Conservation (phyloP, 1,284 basidiomycete genomes). For the Hemileia vastatrix region DNA sequence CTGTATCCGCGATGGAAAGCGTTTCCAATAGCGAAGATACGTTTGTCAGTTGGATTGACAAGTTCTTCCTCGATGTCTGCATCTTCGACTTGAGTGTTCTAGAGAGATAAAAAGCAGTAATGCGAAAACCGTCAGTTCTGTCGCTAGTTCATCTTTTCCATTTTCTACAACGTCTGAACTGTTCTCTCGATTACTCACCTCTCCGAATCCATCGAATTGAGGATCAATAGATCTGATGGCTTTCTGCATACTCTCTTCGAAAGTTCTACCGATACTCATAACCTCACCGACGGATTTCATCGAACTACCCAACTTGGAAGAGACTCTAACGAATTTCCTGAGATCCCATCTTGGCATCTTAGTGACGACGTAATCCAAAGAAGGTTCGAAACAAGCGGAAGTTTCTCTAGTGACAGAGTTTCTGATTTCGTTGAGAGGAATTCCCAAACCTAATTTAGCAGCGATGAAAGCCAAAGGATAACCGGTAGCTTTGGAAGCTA, state of each 20-base stretch:
- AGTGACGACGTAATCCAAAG: conserved; percentile 90
- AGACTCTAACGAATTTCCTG: conserved; percentile 91
- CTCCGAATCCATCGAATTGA: conserved; percentile 80
- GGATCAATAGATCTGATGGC: conserved; percentile 94
- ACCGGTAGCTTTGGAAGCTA: conserved; percentile 97
- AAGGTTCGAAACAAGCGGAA: conserved; percentile 93
- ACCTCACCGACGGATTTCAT: conserved; percentile 99
- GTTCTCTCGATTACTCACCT: conserved; percentile 53
- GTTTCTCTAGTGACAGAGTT: conserved; percentile 95
- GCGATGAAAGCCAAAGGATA: conserved; percentile 97
- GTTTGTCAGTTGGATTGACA: conserved; percentile 77
- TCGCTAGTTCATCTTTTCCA: neutral
- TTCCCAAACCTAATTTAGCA: conserved; percentile 90
- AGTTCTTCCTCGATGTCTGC: conserved; percentile 77
- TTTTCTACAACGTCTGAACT: neutral
- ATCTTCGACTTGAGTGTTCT: conserved; percentile 63
- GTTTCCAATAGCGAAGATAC: conserved; percentile 79
- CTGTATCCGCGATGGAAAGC: conserved; percentile 81
- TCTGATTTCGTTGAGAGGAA: conserved; percentile 93
- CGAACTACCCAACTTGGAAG: conserved; percentile 71
- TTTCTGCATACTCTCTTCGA: conserved; percentile 97
- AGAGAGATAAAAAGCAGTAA: neutral
- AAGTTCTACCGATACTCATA: conserved; percentile 95
- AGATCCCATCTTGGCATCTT: conserved; percentile 99
- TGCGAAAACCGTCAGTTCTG: neutral